phyloP scores from a whole-genome alignment of 768 basidiomycete species.

The Leccinum truebloodii region DNA sequence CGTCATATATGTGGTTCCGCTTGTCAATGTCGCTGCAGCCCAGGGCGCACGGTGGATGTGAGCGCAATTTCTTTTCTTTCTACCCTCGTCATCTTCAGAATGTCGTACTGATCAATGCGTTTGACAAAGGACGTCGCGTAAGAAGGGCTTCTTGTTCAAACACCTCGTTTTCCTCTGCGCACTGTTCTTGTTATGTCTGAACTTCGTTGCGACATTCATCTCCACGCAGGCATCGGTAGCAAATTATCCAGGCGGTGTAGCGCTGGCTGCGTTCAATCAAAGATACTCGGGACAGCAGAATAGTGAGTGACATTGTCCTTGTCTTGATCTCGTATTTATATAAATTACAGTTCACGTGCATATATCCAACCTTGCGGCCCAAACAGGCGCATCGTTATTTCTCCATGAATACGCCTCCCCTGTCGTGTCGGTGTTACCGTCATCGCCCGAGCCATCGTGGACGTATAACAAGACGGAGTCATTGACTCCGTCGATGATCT shows the following conservation, averaged over 20 bases:
- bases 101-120: background rate
- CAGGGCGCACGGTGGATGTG: constrained; percentile 65
- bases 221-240: constrained; percentile 56
- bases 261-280: constrained; percentile 63
- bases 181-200: constrained; percentile 50
- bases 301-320: constrained; percentile 23
- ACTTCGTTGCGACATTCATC: constrained; percentile 53
- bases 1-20: constrained; percentile 82
- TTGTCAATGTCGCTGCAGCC: constrained; percentile 79
- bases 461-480: constrained; percentile 84
- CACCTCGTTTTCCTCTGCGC: constrained; percentile 48
- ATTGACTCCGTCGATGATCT: constrained; percentile 46
- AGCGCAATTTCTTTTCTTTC: constrained; percentile 25
- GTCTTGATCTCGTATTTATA: background rate
- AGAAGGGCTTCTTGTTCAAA: constrained; percentile 50
- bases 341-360: constrained; percentile 59
- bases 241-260: constrained; percentile 91
- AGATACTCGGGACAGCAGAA: constrained; percentile 38
- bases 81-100: background rate
- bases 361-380: constrained; percentile 82
- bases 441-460: constrained; percentile 41
- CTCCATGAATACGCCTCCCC: constrained; percentile 68
- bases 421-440: constrained; percentile 19
- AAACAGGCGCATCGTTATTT: constrained; percentile 91
- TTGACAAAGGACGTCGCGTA: constrained; percentile 42